These are phyloP conservation scores for Irpex rosettiformis DNA, from an alignment of 1,284 basidiomycete species.

Conservation along the genomic window DNA sequence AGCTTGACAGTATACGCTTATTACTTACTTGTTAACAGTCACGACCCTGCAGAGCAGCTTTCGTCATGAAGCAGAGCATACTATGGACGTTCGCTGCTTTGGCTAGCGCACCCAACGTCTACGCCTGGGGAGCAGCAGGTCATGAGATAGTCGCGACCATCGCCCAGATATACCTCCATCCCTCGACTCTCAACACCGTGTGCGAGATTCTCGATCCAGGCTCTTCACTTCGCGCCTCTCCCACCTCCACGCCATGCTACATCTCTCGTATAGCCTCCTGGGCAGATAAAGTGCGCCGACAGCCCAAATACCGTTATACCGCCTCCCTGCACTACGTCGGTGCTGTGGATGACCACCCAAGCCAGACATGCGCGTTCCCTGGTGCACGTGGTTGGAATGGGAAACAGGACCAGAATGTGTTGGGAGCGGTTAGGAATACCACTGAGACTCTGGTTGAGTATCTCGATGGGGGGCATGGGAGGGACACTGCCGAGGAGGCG, in stretches of 20 bases:
- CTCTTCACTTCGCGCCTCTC: slow-evolving; percentile 23
- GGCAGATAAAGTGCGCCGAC: slow-evolving; percentile 69
- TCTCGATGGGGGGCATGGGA: slow-evolving; percentile 22
- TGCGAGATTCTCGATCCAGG: slow-evolving; percentile 62
- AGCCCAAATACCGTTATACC: slow-evolving; percentile 53
- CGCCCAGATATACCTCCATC: slow-evolving; percentile 87
- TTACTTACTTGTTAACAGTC: too few species aligned
- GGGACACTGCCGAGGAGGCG: slow-evolving; percentile 51
- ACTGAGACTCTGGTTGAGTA: slow-evolving; percentile 57
- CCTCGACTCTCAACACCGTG: slow-evolving; percentile 64
- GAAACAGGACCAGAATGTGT: slow-evolving; percentile 62
- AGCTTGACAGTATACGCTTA: too few species aligned
- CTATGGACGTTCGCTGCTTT: slow-evolving; percentile 7
- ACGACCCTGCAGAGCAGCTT: too few species aligned
- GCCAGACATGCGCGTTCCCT: slow-evolving; percentile 71
- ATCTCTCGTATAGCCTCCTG: slow-evolving; percentile 81
- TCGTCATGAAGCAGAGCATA: neutral
- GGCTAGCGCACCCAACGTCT: slow-evolving; percentile 16
- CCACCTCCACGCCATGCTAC: slow-evolving; percentile 51
- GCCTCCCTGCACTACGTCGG: slow-evolving; percentile 74
- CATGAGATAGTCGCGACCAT: slow-evolving; percentile 93
- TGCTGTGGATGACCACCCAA: slow-evolving; percentile 73
- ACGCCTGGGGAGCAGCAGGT: slow-evolving; percentile 44
- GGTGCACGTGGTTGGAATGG: slow-evolving; percentile 79
- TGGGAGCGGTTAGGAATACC: slow-evolving; percentile 73